Evolutionary conservation across 352 stramenopile genomes (phyloP), one percentile per base, ranked within the genome.

Genomic region (Phytophthora ohioensis): DNA sequence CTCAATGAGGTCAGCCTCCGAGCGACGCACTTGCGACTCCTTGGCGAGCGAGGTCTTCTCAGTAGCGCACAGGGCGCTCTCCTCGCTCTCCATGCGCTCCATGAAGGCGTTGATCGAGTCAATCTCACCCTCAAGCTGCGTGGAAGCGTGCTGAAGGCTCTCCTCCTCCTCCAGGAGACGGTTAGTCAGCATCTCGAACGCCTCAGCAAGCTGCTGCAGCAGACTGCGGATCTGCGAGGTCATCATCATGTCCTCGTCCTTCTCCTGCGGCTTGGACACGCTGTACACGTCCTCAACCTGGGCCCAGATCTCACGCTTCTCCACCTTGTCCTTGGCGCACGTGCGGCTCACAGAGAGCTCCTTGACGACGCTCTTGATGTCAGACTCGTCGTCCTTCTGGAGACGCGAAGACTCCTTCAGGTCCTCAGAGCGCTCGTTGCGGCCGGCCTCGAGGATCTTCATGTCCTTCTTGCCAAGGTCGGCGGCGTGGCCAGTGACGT

Each of bases 241-340:
- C 89, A 96, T 96, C 89, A 96, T 96, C 89, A 96, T 95, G 73
- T 96, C 89, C 73, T 96, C 87, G 53, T 96, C 89, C 83, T 96
- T 95, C 76, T 95, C 89, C 73, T 96, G 89, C 17, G 84, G 52
- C 78, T 94, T 95, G 10, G 81, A 78, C 11, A 92, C 73, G 52
- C 76, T 90, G 79, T 96, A 96, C 46, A 96, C 89, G 57, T 94
- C 82, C 64, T 96, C 87, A 10, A 96, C 80, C 69, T 93, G 78
- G 0, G 87, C 87, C 89, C 89, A 96, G 49, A 96, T 82, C 38
- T 90, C 82, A 64, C 89, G 89, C 84, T 96, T 95, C 65, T 93
- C 81, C 30, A 86, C 76, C 80, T 96, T 96, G 21, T 94, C 85
- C 63, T 90, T 88, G 4, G 82, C 64, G 47, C 75, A 88, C 55